Conservation (phyloP, 768 basidiomycete genomes). For the Lactarius indigo region DNA sequence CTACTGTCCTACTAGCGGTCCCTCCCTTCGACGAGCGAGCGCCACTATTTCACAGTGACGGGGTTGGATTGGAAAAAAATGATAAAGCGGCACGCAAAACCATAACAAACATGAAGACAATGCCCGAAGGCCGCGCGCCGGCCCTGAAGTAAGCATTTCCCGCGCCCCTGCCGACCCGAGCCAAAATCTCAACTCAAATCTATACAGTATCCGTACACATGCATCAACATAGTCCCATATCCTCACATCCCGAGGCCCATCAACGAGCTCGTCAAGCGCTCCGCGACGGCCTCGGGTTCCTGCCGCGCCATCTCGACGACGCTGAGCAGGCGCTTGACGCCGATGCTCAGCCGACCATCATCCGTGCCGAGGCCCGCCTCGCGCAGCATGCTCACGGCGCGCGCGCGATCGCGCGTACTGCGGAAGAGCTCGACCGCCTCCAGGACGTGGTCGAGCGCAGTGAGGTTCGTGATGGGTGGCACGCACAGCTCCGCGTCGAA, state of each 20-base stretch:
- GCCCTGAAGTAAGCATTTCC: constrained; percentile 19
- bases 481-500: constrained; percentile 89
- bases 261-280: constrained; percentile 61
- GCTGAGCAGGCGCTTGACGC: constrained; percentile 90
- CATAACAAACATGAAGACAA: not conserved
- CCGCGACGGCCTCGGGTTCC: constrained; percentile 80
- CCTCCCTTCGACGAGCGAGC: constrained; percentile 26
- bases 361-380: constrained; percentile 67
- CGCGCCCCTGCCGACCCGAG: not conserved
- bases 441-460: constrained; percentile 71
- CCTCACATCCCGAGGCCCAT: constrained; percentile 48
- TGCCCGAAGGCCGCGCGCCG: not conserved
- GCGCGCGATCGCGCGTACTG: constrained; percentile 47
- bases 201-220: not conserved
- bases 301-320: constrained; percentile 96
- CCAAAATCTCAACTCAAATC: too few relatives aligned
- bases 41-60: constrained; percentile 22
- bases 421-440: constrained; percentile 76
- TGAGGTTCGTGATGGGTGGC: constrained; percentile 71
- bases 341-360: constrained; percentile 60
- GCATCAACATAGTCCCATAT: not conserved
- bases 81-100: not conserved
- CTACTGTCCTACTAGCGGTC: constrained; percentile 10
- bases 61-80: constrained; percentile 13
- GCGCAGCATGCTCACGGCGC: constrained; percentile 61